phyloP scores from a whole-genome alignment of 2,329 filamentous ascomycete genomes.

The Hypoxylon sp. region DNA sequence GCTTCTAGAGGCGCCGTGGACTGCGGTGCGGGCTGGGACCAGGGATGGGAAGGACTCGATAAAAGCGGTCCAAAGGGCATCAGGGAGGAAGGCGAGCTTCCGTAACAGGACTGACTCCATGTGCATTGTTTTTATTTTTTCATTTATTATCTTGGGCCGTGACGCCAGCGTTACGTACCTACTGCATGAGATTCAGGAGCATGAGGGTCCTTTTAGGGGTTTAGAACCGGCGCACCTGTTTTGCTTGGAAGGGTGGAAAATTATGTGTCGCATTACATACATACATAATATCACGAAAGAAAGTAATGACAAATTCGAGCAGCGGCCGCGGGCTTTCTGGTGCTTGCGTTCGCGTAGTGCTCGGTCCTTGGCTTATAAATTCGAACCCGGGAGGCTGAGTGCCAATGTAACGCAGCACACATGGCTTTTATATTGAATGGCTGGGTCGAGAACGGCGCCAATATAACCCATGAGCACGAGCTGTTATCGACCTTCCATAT shows the following conservation, averaged over 20 bases:
- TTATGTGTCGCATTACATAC: constrained; percentile 22
- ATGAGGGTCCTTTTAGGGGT: constrained; percentile 28
- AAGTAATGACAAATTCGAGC: neutral
- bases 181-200: constrained; percentile 21
- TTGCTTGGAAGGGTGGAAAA: neutral
- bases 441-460: constrained; percentile 28
- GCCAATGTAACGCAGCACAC: neutral
- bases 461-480: constrained; percentile 8
- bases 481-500: constrained; percentile 4
- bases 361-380: constrained; percentile 1
- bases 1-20: constrained; percentile 60
- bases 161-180: constrained; percentile 10
- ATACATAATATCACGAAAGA: constrained; percentile 23
- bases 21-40: constrained; percentile 57
- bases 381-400: neutral
- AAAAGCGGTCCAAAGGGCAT: constrained; percentile 58
- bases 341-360: neutral
- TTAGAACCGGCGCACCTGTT: constrained; percentile 5
- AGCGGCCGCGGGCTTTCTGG: neutral
- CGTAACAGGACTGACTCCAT: constrained; percentile 17
- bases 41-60: constrained; percentile 64
- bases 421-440: constrained; percentile 13
- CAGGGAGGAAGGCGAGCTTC: constrained; percentile 34
- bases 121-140: constrained; percentile 7
- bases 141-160: constrained; percentile 4